Evolutionary conservation across 2,329 filamentous ascomycete genomes (phyloP).

Genomic region (Colletotrichum orchidophilum): DNA sequence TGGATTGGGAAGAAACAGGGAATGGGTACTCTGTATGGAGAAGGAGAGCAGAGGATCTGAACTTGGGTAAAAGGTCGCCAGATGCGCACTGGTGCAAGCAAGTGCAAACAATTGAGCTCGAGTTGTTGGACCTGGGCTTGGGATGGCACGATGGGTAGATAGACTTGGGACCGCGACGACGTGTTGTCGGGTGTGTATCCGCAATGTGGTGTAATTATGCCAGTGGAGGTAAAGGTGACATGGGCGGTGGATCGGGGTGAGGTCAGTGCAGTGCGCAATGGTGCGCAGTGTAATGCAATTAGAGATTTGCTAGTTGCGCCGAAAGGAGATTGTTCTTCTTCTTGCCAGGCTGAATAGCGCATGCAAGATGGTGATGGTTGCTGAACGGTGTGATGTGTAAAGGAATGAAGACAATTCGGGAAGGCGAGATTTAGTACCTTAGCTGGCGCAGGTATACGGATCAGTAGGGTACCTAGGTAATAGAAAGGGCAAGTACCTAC

Average conservation of each 20-base stretch:
- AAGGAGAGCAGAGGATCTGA: background rate
- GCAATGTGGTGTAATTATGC: constrained; percentile 23
- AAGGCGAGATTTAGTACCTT: background rate
- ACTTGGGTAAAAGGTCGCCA: background rate
- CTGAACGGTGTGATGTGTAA: background rate
- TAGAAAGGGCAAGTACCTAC: background rate
- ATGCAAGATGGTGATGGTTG: background rate
- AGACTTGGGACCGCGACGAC: background rate
- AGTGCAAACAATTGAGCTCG: background rate
- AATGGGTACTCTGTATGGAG: background rate
- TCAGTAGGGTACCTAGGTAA: background rate
- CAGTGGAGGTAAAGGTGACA: constrained; percentile 10
- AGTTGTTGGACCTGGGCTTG: background rate
- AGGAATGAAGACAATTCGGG: background rate
- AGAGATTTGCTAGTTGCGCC: constrained; percentile 2
- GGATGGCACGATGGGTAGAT: background rate
- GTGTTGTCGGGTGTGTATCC: constrained; percentile 9
- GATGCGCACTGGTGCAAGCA: background rate
- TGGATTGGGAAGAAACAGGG: background rate
- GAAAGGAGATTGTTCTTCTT: background rate
- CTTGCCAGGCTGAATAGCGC: background rate
- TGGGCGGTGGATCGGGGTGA: constrained; percentile 18
- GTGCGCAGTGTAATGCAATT: background rate
- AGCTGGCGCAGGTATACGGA: background rate
- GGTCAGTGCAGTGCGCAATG: constrained; percentile 20